Evolutionary conservation across 202 grass and related monocot genomes (phyloP), one percentile per base, ranked within the genome.

Genomic region (Panicum hallii): DNA sequence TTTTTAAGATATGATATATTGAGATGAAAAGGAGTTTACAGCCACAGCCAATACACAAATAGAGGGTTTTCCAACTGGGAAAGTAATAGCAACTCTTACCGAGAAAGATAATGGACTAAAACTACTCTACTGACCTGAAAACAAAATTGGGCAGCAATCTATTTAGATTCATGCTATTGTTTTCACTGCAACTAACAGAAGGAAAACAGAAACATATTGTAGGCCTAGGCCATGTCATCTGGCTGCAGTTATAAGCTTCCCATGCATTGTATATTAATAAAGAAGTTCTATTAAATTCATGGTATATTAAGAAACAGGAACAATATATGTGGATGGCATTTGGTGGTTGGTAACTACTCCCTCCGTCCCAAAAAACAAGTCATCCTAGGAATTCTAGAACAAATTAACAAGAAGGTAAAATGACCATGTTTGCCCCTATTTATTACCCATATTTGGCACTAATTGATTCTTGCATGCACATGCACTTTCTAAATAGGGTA

Each of bases 271-370:
- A 10, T 45, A 45, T 45, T 45, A 9, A 45, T 7, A 45, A 10
- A 46, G 9, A 45, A 45, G 43, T 28, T 34, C 19, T 60, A 76
- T 60, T 26, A 4, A 49, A 49, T 49, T 49, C 13, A 2, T 14
- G 12, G 47, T 49, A 15, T 49, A 49, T 49, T 13, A 14, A 49
- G 47, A 49, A 49, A 15, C 47, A 49, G 47, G 13, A 49, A 49
- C 47, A 49, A 14, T 49, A 14, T 4, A 66, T 75, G 44, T 75
- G 48, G 26, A 48, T 81, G 77, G 38, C 17, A 56, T 60, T 67
- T 57, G 15, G 47, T 56, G 58, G 13, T 23, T 69, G 40, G 40
- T 12, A 47, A 16, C 26, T 36, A n/a, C n/a, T n/a, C n/a, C n/a
- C n/a, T n/a, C n/a, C n/a, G n/a, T n/a, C n/a, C n/a, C n/a, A n/a